Evolutionary conservation across 2,329 filamentous ascomycete genomes (phyloP).

Genomic region (Dryadomyces quercus-mongolicae): DNA sequence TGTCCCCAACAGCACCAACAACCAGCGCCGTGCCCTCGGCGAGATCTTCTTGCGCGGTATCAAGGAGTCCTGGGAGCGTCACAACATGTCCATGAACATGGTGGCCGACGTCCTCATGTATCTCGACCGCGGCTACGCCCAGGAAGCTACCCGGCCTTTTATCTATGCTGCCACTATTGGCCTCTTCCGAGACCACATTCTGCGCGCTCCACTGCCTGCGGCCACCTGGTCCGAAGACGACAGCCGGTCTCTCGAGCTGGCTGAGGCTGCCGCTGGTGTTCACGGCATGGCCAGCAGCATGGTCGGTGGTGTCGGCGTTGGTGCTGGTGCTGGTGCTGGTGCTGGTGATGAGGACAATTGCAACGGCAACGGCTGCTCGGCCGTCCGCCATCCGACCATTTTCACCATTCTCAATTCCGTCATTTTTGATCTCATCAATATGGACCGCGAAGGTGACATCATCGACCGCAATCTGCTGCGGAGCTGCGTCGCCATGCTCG

Average conservation of each 20-base stretch:
- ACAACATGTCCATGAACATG: constrained; percentile 93
- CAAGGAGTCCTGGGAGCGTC: constrained; percentile 72
- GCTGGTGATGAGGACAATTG: no score
- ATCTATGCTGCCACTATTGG: constrained; percentile 80
- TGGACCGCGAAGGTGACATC: constrained; percentile 82
- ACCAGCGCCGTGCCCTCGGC: constrained; percentile 67
- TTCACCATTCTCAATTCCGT: constrained; percentile 69
- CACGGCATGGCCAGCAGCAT: background rate
- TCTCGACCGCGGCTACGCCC: constrained; percentile 75
- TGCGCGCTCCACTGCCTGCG: constrained; percentile 36
- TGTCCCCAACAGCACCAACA: constrained; percentile 47
- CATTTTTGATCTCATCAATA: constrained; percentile 78
- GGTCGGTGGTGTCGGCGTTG: background rate
- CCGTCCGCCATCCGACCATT: constrained; percentile 31
- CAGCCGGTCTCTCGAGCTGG: background rate
- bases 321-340: background rate
- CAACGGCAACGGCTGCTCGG: constrained; percentile 17
- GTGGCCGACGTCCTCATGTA: constrained; percentile 66
- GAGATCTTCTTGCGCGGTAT: constrained; percentile 72
- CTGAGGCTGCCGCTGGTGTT: background rate
- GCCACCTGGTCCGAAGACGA: constrained; percentile 5
- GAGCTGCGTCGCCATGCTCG: constrained; percentile 80
- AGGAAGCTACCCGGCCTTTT: constrained; percentile 57
- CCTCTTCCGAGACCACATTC: constrained; percentile 75
- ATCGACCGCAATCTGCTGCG: constrained; percentile 76